phyloP scores from a whole-genome alignment of 164 flowering plant genomes.

The Houttuynia cordata region DNA sequence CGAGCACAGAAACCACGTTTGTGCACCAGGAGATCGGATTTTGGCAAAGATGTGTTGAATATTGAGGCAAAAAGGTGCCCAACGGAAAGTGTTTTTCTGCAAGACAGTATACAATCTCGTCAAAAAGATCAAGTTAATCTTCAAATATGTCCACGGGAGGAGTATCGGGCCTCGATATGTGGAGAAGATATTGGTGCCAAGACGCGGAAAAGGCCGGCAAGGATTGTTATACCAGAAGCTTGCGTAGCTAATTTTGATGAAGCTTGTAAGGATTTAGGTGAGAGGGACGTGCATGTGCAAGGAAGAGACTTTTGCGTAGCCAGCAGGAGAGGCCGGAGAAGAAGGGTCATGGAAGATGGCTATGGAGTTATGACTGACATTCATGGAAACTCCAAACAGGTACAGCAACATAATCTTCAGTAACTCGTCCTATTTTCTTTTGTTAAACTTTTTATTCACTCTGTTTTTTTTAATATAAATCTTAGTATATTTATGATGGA shows the following conservation, averaged over 20 bases:
- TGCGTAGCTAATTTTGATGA: constrained; percentile 5
- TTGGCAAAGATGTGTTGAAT: neutral
- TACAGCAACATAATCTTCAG: too few relatives aligned
- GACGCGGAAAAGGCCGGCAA: constrained; percentile 24
- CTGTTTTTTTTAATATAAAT: too few relatives aligned
- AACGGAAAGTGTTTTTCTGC: neutral
- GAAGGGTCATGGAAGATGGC: constrained; percentile 33
- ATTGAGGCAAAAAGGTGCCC: neutral
- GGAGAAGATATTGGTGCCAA: constrained; percentile 3
- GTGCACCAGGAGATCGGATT: neutral
- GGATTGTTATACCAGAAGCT: constrained; percentile 16
- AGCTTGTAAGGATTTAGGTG: constrained; percentile 2
- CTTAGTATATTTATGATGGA: too few relatives aligned
- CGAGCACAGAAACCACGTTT: neutral
- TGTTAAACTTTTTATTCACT: too few relatives aligned
- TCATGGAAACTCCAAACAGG: constrained; percentile 31
- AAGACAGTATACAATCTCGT: neutral
- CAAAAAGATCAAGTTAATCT: neutral
- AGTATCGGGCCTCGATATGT: neutral
- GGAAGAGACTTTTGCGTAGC: constrained; percentile 25
- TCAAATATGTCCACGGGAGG: neutral
- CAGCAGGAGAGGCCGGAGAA: constrained; percentile 34
- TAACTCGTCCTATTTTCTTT: too few relatives aligned
- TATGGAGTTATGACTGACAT: constrained; percentile 19
- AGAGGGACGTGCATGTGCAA: constrained; percentile 15